Evolutionary conservation across 345 rosid species (phyloP).

Genomic region (Physaria fendleri): DNA sequence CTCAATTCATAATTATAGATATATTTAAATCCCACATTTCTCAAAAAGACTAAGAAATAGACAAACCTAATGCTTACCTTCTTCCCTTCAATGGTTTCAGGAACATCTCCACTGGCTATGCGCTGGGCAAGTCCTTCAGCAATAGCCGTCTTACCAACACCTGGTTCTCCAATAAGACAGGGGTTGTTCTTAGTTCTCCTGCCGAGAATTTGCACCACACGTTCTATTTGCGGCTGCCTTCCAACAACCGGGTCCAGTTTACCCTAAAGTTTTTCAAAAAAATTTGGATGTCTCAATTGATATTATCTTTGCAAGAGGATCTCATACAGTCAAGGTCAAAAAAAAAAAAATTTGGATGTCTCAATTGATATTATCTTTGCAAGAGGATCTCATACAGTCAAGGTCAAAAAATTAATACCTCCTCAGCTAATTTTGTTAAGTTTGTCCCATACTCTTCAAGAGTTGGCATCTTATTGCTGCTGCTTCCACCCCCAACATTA

Average conservation of each 20-base stretch:
- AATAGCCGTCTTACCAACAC: conserved; percentile 99
- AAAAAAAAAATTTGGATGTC: not conserved
- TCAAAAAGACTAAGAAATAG: not conserved
- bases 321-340: not conserved
- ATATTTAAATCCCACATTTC: not conserved
- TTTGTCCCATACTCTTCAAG: conserved; percentile 98
- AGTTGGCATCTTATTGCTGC: conserved; percentile 92
- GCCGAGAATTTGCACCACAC: conserved; percentile 94
- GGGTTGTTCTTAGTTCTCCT: conserved; percentile 97
- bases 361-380: not conserved
- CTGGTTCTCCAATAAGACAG: conserved; percentile 99
- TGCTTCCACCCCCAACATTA: conserved; percentile 71
- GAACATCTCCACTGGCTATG: conserved; percentile 90
- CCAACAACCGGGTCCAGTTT: conserved; percentile 99
- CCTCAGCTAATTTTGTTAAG: conserved; percentile 95
- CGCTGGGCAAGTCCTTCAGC: conserved; percentile 99
- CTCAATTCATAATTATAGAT: not conserved
- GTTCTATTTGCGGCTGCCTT: conserved; percentile 93
- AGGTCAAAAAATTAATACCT: conserved; percentile 40
- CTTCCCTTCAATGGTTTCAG: conserved; percentile 95
- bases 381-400: not conserved
- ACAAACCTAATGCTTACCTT: conserved; percentile 44
- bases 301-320: not conserved
- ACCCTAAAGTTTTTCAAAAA: conserved; percentile 46
- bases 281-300: not conserved